phyloP scores from a whole-genome alignment of 192 early-diverging fungal species.

The Fimicolochytrium jonesii region DNA sequence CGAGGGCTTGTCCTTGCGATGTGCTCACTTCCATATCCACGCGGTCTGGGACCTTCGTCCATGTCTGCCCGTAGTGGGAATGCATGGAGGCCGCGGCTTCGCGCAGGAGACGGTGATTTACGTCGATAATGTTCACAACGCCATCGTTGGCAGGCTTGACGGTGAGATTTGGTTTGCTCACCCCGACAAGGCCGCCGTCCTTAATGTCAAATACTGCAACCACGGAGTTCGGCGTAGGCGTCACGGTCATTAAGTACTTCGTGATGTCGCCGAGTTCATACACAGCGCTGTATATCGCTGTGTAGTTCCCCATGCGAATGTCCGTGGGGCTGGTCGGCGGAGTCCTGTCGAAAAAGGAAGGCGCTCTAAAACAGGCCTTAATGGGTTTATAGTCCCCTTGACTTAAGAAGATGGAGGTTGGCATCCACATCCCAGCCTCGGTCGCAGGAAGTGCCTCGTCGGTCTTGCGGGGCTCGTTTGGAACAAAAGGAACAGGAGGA shows the following conservation, averaged over 20 bases:
- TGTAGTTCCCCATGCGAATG: background rate
- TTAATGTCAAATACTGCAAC: background rate
- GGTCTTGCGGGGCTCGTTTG: too few relatives aligned
- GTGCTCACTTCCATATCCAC: too few relatives aligned
- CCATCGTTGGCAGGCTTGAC: background rate
- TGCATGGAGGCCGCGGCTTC: background rate
- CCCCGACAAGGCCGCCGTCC: background rate
- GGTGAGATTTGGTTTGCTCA: background rate
- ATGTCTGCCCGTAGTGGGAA: too few relatives aligned
- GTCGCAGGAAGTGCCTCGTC: too few relatives aligned
- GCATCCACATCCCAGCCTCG: background rate
- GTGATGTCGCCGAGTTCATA: background rate
- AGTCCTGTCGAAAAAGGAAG: background rate
- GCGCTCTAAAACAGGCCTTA: background rate
- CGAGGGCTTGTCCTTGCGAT: too few relatives aligned
- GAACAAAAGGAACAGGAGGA: too few relatives aligned
- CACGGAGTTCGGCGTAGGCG: background rate
- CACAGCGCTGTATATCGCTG: background rate
- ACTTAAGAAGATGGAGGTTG: background rate
- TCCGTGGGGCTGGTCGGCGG: background rate
- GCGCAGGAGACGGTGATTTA: background rate
- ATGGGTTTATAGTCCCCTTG: background rate
- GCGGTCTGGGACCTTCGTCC: too few relatives aligned
- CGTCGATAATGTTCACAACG: background rate
- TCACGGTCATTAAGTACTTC: background rate